Conservation (phyloP, 345 rosid species). For the Salix purpurea region DNA sequence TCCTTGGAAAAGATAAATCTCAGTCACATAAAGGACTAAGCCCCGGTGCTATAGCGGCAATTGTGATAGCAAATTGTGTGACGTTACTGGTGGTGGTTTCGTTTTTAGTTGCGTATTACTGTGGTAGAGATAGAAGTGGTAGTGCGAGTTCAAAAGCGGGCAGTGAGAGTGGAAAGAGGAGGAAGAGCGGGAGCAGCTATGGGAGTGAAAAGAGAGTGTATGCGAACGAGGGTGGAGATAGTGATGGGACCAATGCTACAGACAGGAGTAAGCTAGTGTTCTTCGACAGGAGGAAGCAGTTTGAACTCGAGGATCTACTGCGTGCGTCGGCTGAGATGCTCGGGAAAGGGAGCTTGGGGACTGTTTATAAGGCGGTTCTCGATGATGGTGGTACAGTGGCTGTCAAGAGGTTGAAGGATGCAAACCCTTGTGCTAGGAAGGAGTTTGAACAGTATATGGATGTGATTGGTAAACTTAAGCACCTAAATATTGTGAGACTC, state of each 20-base stretch:
- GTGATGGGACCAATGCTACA: slow-evolving; percentile 68
- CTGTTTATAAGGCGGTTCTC: slow-evolving; percentile 85
- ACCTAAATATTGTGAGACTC: slow-evolving; percentile 64
- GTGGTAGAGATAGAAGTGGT: slow-evolving; percentile 42
- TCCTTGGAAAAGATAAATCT: slow-evolving; percentile 17
- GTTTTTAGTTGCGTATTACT: slow-evolving; percentile 61
- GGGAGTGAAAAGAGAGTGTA: slow-evolving; percentile 53
- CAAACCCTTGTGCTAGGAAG: slow-evolving; percentile 82
- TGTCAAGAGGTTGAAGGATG: slow-evolving; percentile 84
- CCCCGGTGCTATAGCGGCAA: slow-evolving; percentile 58
- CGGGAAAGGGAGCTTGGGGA: slow-evolving; percentile 89
- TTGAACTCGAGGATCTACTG: slow-evolving; percentile 81
- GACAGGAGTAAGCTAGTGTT: slow-evolving; percentile 77
- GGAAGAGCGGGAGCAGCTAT: slow-evolving; percentile 42
- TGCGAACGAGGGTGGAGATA: slow-evolving; percentile 50
- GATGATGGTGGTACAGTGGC: slow-evolving; percentile 78
- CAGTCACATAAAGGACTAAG: slow-evolving; percentile 39
- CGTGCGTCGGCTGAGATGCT: slow-evolving; percentile 96
- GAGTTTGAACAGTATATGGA: slow-evolving; percentile 97
- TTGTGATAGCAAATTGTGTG: slow-evolving; percentile 64
- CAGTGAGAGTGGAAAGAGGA: slow-evolving; percentile 42
- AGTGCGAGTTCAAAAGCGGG: slow-evolving; percentile 35
- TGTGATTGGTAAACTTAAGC: slow-evolving; percentile 71
- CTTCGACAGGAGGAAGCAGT: slow-evolving; percentile 67
- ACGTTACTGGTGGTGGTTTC: slow-evolving; percentile 49